Conservation (phyloP, 1,284 basidiomycete species). For the Phaffia rhodozyma region DNA sequence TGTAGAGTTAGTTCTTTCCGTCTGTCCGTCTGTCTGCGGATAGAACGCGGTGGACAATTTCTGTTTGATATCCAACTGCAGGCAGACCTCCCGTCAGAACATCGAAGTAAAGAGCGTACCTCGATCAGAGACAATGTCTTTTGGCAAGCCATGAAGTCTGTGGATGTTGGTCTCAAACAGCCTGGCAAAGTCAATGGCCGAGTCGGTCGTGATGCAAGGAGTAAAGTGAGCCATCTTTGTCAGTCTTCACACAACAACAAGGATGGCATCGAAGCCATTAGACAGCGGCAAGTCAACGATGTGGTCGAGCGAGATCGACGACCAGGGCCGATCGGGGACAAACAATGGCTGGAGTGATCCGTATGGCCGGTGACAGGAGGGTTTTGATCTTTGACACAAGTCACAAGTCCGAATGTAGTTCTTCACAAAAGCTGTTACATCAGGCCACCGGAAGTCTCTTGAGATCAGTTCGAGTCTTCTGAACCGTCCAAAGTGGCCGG, state of each 20-base stretch:
- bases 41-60: constrained; percentile 21
- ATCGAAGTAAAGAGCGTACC: constrained; percentile 25
- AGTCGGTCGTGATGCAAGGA: constrained; percentile 23
- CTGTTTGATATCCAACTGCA: constrained; percentile 13
- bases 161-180: constrained; percentile 19
- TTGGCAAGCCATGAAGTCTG: too few relatives aligned
- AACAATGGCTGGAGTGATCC: constrained; percentile 36
- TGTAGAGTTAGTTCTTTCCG: constrained; percentile 23
- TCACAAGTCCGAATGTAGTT: constrained; percentile 32
- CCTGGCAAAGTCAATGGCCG: constrained; percentile 14
- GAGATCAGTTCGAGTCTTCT: constrained; percentile 31
- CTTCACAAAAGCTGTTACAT: constrained; percentile 21
- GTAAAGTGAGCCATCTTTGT: constrained; percentile 39
- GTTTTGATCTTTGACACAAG: constrained; percentile 37
- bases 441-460: constrained; percentile 26
- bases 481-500: constrained; percentile 38
- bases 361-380: constrained; percentile 24
- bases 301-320: constrained; percentile 39
- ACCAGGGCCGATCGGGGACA: constrained; percentile 37
- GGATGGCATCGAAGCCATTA: constrained; percentile 34
- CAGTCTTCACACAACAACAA: constrained; percentile 38
- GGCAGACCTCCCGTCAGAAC: constrained; percentile 17
- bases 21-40: too few relatives aligned
- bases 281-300: too few relatives aligned
- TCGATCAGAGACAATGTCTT: too few relatives aligned